Evolutionary conservation across 371 early-diverging fungal genomes (phyloP), one percentile per base, ranked within the genome.

Genomic region (Entomophthora muscae): DNA sequence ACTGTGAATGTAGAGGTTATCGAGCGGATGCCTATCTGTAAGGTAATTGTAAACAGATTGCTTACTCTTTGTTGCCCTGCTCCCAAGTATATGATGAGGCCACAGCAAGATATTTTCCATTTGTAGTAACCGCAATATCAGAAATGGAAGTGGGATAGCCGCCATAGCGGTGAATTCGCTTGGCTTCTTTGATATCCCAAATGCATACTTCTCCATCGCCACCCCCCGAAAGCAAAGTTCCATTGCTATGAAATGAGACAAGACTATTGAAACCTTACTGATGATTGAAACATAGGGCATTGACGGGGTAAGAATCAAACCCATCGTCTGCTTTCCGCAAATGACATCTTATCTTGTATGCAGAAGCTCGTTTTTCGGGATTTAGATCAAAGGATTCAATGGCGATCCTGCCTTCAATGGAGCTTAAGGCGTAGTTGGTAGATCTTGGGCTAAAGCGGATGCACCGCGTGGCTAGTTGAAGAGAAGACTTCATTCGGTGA

Each of bases 281-380:
- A 17, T 5, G 42, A 42, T 42, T 42, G 17, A 42, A 42, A 42
- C 42, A 42, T 42, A 42, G 65, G 1, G 94, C 85, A 69, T 97
- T 91, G 32, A 96, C 98, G 1, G 98, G 93, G 71, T 91, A 94
- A 1, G 96, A 88, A 13, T 79, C 78, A 57, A 95, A 96, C 1
- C 82, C 78, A 51, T 85, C 90, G 58, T 83, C 78, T 26, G 80
- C 74, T 10, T 73, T 76, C 61, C 86, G 80, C 32, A 95, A 82
- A 72, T 97, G 98, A 67, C 93, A 94, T 72, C 94, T 95, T 76
- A 97, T 95, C 0, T 95, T 92, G 66, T 93, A 95, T 67, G 90
- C 91, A 65, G 82, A 79, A 22, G 79, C 76, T 62, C 83, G 85
- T 17, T 72, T 67, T 67, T 82, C 83, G 2, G 75, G 70, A 1